Conservation (phyloP, 495 filamentous ascomycete species). For the Tuber microsphaerosporum region DNA sequence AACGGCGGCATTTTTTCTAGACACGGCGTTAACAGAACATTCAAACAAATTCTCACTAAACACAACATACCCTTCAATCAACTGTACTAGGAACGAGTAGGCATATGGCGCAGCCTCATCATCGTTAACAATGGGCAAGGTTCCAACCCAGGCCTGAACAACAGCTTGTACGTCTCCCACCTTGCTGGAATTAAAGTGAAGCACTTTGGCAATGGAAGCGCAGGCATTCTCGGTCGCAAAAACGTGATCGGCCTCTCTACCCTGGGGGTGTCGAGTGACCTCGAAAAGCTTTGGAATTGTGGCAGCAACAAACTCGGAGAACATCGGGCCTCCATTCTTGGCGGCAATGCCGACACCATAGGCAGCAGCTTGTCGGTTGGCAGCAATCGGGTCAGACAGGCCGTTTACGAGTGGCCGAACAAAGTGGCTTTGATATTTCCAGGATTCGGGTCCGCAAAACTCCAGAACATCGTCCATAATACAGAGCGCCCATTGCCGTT, state of each 20-base stretch:
- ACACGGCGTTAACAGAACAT: constrained; percentile 8
- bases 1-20: constrained; percentile 80
- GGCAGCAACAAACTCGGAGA: constrained; percentile 73
- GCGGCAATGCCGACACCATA: constrained; percentile 96
- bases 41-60: constrained; percentile 7
- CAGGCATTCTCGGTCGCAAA: constrained; percentile 98
- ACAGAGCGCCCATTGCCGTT: constrained; percentile 96
- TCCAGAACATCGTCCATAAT: constrained; percentile 98
- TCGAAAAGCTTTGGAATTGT: constrained; percentile 75
- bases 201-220: constrained; percentile 90
- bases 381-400: constrained; percentile 72
- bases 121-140: constrained; percentile 84
- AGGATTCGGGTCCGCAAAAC: constrained; percentile 81
- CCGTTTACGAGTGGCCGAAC: constrained; percentile 76
- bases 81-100: constrained; percentile 79
- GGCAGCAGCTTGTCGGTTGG: constrained; percentile 91
- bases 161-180: constrained; percentile 66
- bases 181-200: constrained; percentile 75
- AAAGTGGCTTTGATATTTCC: constrained; percentile 74
- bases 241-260: constrained; percentile 84
- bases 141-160: constrained; percentile 74
- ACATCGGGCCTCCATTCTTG: constrained; percentile 77
- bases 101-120: constrained; percentile 97
- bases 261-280: constrained; percentile 67
- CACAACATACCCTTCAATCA: constrained; percentile 84